Base-by-base conservation (phyloP, 805 yeast genomes). In the Jamesozyma rosinii region DNA sequence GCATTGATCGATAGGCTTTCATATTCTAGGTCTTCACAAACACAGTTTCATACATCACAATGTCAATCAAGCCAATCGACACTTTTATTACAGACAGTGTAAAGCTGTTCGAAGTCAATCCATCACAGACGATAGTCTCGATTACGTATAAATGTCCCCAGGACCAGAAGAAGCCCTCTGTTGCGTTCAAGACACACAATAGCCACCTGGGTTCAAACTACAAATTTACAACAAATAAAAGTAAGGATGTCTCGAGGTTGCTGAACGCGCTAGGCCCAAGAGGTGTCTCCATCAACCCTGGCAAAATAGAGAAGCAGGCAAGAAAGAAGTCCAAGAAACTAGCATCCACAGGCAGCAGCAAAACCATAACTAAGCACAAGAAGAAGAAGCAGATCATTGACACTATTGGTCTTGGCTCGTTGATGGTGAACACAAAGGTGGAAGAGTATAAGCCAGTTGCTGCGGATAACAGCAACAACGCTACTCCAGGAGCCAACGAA, bases 221-320 rank as follows among this genome's bases (percentile, higher is more conserved):
- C 60, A 72, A 70, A 47, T 76, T 70, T 57, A 69, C 67, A 46
- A 78, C 90, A 1, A 65, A 67, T 48, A 80, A 81, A 50, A 64
- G 72, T 38, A 85, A 86, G 58, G 95, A 87, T 59, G 73, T 88
- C 37, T 77, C 85, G 20, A 73, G 89, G 50, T 57, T 87, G 19
- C 65, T 84, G 58, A 75, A 84, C 39, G 82, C 84, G 5, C 56
- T 87, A 38, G 95, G 95, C 0, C 88, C 88, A 4, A 66, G 71
- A 42, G 80, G 80, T 3, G 81, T 79, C 40, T 48, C 63, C 14
- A 47, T 60, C 11, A 47, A 49, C 17, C 49, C 53, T n/a, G 52
- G 52, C 3, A 53, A 48, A 42, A 48, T 61, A 18, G 59, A 52
- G 42, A 57, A 51, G 44, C 43, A 41, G 22, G 46, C 39, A 13